These are phyloP conservation scores for Phytophthora pisi DNA, from an alignment of 352 stramenopile genomes.

Conservation along the genomic window DNA sequence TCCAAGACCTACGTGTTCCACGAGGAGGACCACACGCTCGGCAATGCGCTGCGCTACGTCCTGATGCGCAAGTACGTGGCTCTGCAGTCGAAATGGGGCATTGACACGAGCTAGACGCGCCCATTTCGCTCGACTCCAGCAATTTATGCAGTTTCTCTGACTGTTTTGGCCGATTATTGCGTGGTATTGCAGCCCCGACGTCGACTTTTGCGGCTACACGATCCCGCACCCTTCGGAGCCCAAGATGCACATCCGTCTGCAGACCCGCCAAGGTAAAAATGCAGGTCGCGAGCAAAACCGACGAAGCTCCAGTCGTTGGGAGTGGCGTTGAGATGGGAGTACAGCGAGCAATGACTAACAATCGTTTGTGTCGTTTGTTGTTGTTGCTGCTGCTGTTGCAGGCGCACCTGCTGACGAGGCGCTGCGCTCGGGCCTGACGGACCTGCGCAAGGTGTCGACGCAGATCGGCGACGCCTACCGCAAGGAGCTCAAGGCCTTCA, in stretches of 20 bases:
- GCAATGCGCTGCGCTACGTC: constrained; percentile 92
- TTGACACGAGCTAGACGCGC: background rate
- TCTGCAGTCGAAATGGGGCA: background rate
- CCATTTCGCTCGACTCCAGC: background rate
- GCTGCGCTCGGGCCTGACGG: constrained; percentile 66
- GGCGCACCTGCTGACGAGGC: constrained; percentile 65
- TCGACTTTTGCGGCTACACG: constrained; percentile 95
- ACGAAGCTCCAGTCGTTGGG: background rate
- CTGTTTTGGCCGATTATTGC: background rate
- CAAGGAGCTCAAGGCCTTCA: constrained; percentile 86
- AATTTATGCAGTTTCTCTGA: background rate
- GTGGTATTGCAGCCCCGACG: constrained; percentile 69
- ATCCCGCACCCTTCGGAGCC: constrained; percentile 95
- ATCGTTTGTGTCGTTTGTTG: background rate
- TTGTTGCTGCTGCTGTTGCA: constrained; percentile 16
- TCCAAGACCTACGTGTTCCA: constrained; percentile 91
- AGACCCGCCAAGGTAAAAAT: constrained; percentile 75
- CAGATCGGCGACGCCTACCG: constrained; percentile 77
- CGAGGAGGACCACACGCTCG: constrained; percentile 91
- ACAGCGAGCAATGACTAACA: too few species aligned
- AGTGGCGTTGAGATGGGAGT: too few species aligned
- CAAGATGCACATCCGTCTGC: constrained; percentile 94
- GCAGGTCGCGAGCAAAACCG: background rate
- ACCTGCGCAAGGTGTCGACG: constrained; percentile 76
- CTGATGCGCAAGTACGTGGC: constrained; percentile 89